Evolutionary conservation across 1,284 basidiomycete genomes (phyloP).

Genomic region (Irpex rosettiformis): DNA sequence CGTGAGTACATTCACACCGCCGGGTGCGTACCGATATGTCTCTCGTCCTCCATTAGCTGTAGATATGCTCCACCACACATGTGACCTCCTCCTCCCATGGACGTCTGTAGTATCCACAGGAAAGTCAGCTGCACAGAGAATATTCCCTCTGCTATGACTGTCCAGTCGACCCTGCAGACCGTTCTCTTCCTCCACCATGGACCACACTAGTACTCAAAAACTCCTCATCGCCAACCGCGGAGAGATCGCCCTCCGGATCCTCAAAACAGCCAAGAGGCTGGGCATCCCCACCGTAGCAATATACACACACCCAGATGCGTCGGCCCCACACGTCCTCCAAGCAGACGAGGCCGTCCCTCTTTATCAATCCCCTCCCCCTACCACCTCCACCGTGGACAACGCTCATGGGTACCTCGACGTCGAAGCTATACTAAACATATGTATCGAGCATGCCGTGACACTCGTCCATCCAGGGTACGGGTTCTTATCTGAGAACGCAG

Average conservation of each 20-base stretch:
- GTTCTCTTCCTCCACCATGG: background rate
- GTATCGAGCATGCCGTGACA: conserved; percentile 42
- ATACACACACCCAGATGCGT: conserved; percentile 52
- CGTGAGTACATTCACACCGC: background rate
- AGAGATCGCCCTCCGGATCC: conserved; percentile 53
- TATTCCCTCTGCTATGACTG: background rate
- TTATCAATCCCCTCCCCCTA: too few relatives aligned
- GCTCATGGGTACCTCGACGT: conserved; percentile 40
- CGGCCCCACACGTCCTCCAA: conserved; percentile 49
- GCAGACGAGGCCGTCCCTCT: conserved; percentile 47
- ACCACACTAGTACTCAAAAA: conserved; percentile 25
- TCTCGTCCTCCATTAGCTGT: background rate
- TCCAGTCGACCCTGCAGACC: background rate
- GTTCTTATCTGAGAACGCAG: conserved; percentile 64
- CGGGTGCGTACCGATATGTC: background rate
- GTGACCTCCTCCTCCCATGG: too few relatives aligned
- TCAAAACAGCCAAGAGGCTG: conserved; percentile 48
- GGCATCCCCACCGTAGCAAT: conserved; percentile 47
- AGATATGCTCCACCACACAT: background rate
- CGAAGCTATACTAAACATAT: conserved; percentile 41
- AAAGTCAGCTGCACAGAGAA: too few relatives aligned
- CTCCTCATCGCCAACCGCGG: conserved; percentile 48
- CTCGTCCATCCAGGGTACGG: conserved; percentile 68
- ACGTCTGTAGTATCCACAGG: background rate
- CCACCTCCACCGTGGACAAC: conserved; percentile 17